Conservation (phyloP, 805 yeast species). For the Candida xyloterini region DNA sequence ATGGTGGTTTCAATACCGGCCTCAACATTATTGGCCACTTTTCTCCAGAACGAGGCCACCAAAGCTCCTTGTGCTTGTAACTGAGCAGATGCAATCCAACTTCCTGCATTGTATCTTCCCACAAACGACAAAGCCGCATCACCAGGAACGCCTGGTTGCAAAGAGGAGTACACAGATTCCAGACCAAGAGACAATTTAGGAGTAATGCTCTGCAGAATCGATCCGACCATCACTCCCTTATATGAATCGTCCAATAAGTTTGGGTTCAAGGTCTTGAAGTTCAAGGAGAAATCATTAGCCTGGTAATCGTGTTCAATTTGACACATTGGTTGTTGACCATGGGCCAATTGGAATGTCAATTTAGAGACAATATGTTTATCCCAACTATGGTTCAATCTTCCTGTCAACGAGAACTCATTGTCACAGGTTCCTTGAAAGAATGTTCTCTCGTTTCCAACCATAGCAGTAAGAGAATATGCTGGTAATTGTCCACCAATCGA, state of each 20-base stretch:
- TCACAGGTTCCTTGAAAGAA: conserved; percentile 92
- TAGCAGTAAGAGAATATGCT: conserved; percentile 85
- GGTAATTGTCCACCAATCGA: conserved; percentile 86
- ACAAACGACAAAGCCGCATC: conserved; percentile 89
- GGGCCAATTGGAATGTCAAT: conserved; percentile 82
- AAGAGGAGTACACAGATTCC: conserved; percentile 83
- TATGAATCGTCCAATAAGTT: conserved; percentile 69
- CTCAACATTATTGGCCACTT: conserved; percentile 87
- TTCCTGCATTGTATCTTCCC: conserved; percentile 82
- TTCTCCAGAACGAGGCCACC: conserved; percentile 90
- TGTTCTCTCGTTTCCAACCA: conserved; percentile 80
- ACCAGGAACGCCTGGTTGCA: conserved; percentile 69
- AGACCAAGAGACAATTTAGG: conserved; percentile 83
- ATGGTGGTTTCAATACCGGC: conserved; percentile 89
- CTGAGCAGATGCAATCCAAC: conserved; percentile 94
- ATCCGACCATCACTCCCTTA: conserved; percentile 90
- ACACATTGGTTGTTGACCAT: conserved; percentile 87
- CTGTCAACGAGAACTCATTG: conserved; percentile 78
- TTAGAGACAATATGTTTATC: conserved; percentile 72
- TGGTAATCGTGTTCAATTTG: conserved; percentile 96
- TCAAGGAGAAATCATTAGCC: conserved; percentile 83
- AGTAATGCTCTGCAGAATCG: conserved; percentile 85
- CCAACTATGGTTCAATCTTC: conserved; percentile 92
- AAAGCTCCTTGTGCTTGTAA: conserved; percentile 89
- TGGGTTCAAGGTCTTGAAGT: conserved; percentile 90